phyloP scores from a whole-genome alignment of 805 yeast species.

The Sugiyamaella floridensis region DNA sequence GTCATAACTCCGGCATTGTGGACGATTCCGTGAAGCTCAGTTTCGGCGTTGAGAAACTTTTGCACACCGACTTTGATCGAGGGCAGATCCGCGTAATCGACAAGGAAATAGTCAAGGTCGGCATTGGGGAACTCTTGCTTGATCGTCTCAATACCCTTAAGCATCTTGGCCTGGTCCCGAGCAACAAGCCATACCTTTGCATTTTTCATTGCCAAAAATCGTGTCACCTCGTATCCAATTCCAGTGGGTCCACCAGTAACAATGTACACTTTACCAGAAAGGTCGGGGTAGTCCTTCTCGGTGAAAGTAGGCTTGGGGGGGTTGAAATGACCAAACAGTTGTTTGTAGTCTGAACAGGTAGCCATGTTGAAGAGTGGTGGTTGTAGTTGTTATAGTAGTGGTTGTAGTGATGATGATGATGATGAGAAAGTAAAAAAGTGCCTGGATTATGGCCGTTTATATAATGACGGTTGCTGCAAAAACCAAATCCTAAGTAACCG shows the following conservation, averaged over 20 bases:
- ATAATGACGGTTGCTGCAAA: background rate
- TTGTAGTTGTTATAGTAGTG: too few relatives aligned
- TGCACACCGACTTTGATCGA: constrained; percentile 36
- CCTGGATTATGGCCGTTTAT: background rate
- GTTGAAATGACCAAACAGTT: background rate
- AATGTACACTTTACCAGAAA: constrained; percentile 29
- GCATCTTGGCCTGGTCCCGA: constrained; percentile 32
- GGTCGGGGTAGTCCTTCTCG: constrained; percentile 30
- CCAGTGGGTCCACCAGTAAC: constrained; percentile 34
- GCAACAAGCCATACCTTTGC: constrained; percentile 36
- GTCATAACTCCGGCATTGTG: constrained; percentile 42
- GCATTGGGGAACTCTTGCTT: constrained; percentile 21
- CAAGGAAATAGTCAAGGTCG: constrained; percentile 12
- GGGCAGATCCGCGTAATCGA: constrained; percentile 34
- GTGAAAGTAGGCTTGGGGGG: constrained; percentile 9
- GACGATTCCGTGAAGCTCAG: constrained; percentile 32
- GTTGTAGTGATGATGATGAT: too few relatives aligned
- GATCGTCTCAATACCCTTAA: constrained; percentile 26
- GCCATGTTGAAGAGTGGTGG: background rate
- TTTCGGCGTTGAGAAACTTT: constrained; percentile 24
- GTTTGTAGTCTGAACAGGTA: background rate
- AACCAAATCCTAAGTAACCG: too few relatives aligned
- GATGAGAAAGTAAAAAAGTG: background rate
- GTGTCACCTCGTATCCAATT: constrained; percentile 31
- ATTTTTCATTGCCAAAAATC: constrained; percentile 27